Evolutionary conservation across 768 basidiomycete species (phyloP).

Genomic region (Amanita muscaria): DNA sequence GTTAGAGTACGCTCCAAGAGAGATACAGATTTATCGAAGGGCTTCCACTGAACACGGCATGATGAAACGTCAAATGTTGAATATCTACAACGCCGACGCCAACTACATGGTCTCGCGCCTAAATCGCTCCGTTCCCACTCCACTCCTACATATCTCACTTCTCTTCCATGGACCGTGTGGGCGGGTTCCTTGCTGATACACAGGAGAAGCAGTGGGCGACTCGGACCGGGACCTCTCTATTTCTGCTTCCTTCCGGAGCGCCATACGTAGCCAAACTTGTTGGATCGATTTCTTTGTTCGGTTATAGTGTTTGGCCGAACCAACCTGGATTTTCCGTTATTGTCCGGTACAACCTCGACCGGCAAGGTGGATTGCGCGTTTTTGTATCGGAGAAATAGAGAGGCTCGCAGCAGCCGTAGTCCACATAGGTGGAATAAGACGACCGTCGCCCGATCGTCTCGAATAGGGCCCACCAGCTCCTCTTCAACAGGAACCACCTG

Average conservation of each 20-base stretch:
- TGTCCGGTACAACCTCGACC: constrained; percentile 23
- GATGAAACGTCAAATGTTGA: too few species aligned
- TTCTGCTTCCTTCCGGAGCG: constrained; percentile 46
- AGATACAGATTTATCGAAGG: too few species aligned
- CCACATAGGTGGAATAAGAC: too few species aligned
- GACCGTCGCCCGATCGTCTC: too few species aligned
- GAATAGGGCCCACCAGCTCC: too few species aligned
- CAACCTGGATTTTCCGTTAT: constrained; percentile 34
- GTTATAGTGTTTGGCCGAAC: constrained; percentile 44
- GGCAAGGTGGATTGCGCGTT: constrained; percentile 30
- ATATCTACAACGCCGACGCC: too few species aligned
- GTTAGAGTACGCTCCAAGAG: too few species aligned
- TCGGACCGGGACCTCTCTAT: constrained; percentile 18
- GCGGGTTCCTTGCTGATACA: constrained; percentile 15
- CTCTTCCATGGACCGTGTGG: constrained; percentile 22
- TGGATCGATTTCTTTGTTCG: constrained; percentile 48
- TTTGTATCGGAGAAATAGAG: constrained; percentile 58
- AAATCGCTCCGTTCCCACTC: too few species aligned
- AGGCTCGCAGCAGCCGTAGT: constrained; percentile 38
- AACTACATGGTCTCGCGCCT: too few species aligned
- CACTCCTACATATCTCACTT: too few species aligned
- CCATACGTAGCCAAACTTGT: constrained; percentile 67
- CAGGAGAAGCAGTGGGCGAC: constrained; percentile 10
- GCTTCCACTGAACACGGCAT: too few species aligned
- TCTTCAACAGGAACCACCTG: too few species aligned